Evolutionary conservation across 2,329 filamentous ascomycete genomes (phyloP), one percentile per base, ranked within the genome.

Genomic region (Penicillium fuscoglaucum): DNA sequence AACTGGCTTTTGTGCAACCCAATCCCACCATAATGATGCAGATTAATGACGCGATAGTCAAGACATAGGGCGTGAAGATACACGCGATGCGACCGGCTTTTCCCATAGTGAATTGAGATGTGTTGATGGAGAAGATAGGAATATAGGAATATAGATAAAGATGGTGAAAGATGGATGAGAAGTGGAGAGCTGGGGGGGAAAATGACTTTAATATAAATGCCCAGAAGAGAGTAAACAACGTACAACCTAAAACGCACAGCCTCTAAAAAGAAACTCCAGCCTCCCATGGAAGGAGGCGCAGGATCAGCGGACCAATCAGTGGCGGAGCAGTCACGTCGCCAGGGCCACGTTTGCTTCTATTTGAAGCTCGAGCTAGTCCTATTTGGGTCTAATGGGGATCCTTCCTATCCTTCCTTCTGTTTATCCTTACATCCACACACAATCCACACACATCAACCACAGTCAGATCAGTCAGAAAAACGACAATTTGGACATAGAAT

Each of bases 31-130:
- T 71, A 48, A 84, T 68, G 55, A 87, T 75, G 67, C 89, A 89
- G 68, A 95, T 79, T 69, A 97, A 81, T 59, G 90, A 88, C 63
- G 84, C 89, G 68, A 95, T 78, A 21, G 91, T 93, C 70, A 96
- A 84, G 64, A 85, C 81, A 78, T 96, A 92, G 60, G 93, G 93
- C 80, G 92, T 81, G 77, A 90, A 85, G 78, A 98, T 95, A 79
- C 92, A 97, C 74, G 90, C 80, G 69, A 93, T 86, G 72, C 93
- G 86, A 67, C 91, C 93, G 71, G 84, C 82, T 78, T 88, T 87
- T 62, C 86, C 87, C 87, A 90, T 90, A 68, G 37, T 71, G 66
- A 53, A 40, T 33, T 29, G 52, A 24, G 50, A 29, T 29, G 33
- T 40, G 24, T 44, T 31, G 29, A 33, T 35, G 21, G 8, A 17